These are phyloP conservation scores for Botryococcus braunii DNA, from an alignment of 163 green algal genomes.

Conservation along the genomic window DNA sequence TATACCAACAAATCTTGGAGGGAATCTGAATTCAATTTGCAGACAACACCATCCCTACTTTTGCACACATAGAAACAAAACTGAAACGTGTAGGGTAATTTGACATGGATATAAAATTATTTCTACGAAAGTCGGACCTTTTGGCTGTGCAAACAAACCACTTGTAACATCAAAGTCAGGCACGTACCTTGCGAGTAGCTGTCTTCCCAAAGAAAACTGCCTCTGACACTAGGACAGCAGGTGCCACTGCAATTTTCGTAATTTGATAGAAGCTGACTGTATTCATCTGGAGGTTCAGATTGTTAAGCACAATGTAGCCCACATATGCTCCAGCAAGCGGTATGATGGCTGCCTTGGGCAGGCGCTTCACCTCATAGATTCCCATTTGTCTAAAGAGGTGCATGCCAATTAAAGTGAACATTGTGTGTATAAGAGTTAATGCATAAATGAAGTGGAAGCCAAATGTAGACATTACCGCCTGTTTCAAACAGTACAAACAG, in stretches of 20 bases:
- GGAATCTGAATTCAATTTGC: no score
- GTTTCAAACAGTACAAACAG: no score
- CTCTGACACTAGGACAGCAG: slow-evolving; percentile 42
- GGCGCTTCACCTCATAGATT: slow-evolving; percentile 37
- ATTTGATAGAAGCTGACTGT: slow-evolving; percentile 58
- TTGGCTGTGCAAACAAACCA: no score
- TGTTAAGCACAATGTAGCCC: slow-evolving; percentile 57
- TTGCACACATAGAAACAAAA: no score
- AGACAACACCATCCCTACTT: no score
- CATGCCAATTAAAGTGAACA: slow-evolving; percentile 46
- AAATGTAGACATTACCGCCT: slow-evolving; percentile 42
- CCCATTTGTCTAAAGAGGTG: slow-evolving; percentile 26
- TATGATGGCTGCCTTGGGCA: slow-evolving; percentile 7
- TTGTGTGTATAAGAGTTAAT: slow-evolving; percentile 51
- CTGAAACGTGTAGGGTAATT: no score
- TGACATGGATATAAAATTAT: no score
- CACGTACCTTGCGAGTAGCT: slow-evolving; percentile 7
- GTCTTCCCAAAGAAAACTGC: slow-evolving; percentile 30
- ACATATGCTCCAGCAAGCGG: slow-evolving; percentile 51
- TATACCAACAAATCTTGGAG: no score
- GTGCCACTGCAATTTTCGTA: slow-evolving; percentile 56
- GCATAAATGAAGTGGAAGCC: slow-evolving; percentile 48
- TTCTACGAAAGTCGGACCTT: no score
- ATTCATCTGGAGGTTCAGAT: slow-evolving; percentile 57
- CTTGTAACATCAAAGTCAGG: no score